Conservation (phyloP, 305 asterid genomes). For the Nicotiana rustica region DNA sequence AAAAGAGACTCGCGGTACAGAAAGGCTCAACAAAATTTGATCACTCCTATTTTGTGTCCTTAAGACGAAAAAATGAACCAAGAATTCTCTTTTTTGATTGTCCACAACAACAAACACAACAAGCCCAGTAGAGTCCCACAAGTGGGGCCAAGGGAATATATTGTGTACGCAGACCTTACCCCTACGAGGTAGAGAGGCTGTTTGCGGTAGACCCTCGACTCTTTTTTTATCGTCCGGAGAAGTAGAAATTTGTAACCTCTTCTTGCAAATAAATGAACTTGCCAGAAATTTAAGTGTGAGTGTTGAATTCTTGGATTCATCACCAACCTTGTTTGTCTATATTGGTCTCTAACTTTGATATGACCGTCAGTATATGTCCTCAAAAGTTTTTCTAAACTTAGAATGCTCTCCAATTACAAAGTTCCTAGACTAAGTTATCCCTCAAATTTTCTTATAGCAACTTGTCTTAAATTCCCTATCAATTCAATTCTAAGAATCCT, state of each 20-base stretch:
- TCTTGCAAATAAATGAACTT: not conserved
- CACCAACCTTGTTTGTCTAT: not conserved
- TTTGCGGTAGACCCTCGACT: too few relatives aligned
- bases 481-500: not conserved
- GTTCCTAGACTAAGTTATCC: slow-evolving; percentile 11
- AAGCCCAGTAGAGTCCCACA: too few relatives aligned
- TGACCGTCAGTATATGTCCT: slow-evolving; percentile 26
- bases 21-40: not conserved
- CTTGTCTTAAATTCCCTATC: not conserved
- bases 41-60: not conserved
- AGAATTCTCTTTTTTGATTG: not conserved
- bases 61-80: not conserved
- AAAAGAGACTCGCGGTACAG: not conserved
- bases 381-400: slow-evolving; percentile 10
- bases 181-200: too few relatives aligned
- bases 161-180: too few relatives aligned
- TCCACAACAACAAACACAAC: not conserved
- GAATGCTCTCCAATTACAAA: slow-evolving; percentile 33
- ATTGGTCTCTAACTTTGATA: slow-evolving; percentile 20
- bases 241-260: not conserved
- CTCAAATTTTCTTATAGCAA: not conserved
- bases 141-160: too few relatives aligned
- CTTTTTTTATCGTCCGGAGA: not conserved
- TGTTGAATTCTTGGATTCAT: slow-evolving; percentile 28
- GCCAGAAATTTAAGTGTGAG: not conserved